A percentile compares a stretch with the other conserved stretches of the same genome.
Evolutionary conservation across 495 filamentous ascomycete genomes (phyloP).

Genomic region (Penicillium subrubescens): DNA sequence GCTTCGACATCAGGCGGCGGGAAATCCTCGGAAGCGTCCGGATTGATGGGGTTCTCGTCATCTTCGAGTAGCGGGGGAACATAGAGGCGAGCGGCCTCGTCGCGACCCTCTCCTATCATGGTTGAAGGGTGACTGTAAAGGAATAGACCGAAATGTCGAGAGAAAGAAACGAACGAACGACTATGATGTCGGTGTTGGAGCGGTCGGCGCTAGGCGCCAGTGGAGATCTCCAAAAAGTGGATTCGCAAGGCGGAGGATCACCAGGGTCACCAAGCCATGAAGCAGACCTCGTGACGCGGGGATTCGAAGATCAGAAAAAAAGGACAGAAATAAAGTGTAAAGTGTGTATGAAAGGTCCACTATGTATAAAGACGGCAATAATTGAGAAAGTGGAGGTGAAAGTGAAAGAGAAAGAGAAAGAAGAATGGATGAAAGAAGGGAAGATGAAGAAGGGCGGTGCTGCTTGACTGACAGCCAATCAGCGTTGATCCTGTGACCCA

Average conservation of each 20-base stretch:
- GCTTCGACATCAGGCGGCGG: slow-evolving; percentile 41
- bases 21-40: slow-evolving; percentile 43
- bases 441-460: background rate
- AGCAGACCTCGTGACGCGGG: background rate
- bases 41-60: slow-evolving; percentile 42
- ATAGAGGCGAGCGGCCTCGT: slow-evolving; percentile 39
- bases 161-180: slow-evolving; percentile 15
- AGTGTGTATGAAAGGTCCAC: slow-evolving; percentile 9
- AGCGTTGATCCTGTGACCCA: slow-evolving; percentile 11
- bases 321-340: slow-evolving; percentile 4
- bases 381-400: slow-evolving; percentile 13
- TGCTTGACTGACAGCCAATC: slow-evolving; percentile 17
- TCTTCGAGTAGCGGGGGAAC: slow-evolving; percentile 39
- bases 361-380: slow-evolving; percentile 10
- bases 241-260: slow-evolving; percentile 20
- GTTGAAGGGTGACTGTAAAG: slow-evolving; percentile 6
- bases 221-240: slow-evolving; percentile 24
- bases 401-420: slow-evolving; percentile 10
- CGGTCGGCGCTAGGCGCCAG: slow-evolving; percentile 23
- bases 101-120: slow-evolving; percentile 42
- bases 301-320: background rate
- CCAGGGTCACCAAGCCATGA: slow-evolving; percentile 14
- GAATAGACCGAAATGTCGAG: slow-evolving; percentile 8
- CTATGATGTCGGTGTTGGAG: slow-evolving; percentile 30
- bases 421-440: background rate